These are phyloP conservation scores for Epichloe festucae DNA, from an alignment of 2,329 filamentous ascomycete genomes.

Conservation along the genomic window DNA sequence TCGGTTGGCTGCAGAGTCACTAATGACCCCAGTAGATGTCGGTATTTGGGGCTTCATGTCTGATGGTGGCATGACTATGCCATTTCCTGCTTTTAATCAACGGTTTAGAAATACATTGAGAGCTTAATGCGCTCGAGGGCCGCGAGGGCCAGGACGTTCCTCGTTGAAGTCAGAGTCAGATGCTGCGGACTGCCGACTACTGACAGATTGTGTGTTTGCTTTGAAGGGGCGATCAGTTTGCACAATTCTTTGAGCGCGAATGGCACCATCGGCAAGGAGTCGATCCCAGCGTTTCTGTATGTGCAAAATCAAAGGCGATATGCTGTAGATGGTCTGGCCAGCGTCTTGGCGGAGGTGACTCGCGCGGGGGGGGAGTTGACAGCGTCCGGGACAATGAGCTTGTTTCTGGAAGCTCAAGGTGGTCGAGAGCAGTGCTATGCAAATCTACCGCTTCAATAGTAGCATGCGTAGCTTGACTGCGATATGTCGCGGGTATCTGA, in stretches of 20 bases:
- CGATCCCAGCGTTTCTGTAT: not conserved
- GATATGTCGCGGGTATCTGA: too few relatives aligned
- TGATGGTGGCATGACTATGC: conserved; percentile 31
- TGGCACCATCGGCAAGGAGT: not conserved
- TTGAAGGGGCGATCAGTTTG: not conserved
- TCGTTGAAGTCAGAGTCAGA: not conserved
- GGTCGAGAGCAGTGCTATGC: not conserved
- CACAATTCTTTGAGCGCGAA: not conserved
- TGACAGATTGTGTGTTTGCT: not conserved
- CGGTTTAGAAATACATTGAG: conserved; percentile 20
- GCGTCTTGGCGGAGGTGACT: not conserved
- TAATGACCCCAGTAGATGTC: conserved; percentile 17
- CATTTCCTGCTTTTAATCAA: conserved; percentile 27
- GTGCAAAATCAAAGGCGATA: not conserved
- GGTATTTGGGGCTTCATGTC: conserved; percentile 30
- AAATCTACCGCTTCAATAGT: not conserved
- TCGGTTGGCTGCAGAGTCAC: conserved; percentile 21
- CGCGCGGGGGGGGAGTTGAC: not conserved
- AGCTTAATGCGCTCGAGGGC: not conserved
- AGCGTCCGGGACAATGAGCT: not conserved
- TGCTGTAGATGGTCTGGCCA: not conserved
- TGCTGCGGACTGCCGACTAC: too few relatives aligned
- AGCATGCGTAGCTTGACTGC: not conserved
- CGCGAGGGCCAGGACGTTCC: not conserved
- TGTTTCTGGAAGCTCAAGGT: not conserved